Percentiles rank a stretch among this genome's conserved stretches.
phyloP scores from a whole-genome alignment of 768 basidiomycete genomes.

The Podaxis mareebaensis region DNA sequence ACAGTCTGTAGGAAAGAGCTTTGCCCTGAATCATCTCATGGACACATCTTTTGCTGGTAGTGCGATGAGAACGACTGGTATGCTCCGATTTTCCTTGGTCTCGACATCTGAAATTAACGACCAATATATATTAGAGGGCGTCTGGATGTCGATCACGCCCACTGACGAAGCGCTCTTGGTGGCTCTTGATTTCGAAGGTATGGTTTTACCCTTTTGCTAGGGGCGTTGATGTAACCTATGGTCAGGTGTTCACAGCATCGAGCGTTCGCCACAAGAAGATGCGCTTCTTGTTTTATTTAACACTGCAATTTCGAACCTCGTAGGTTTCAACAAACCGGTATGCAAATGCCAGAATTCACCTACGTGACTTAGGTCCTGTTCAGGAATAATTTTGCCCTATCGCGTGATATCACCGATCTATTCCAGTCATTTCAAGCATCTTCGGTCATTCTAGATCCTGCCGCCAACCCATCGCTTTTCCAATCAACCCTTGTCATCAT shows the following conservation, averaged over 20 bases:
- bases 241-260: conserved; percentile 63
- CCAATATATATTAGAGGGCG: conserved; percentile 41
- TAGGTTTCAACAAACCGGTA: conserved; percentile 19
- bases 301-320: conserved; percentile 64
- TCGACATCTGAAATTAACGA: background rate
- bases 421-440: conserved; percentile 65
- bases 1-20: conserved; percentile 66
- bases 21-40: conserved; percentile 56
- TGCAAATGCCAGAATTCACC: background rate
- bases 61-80: conserved; percentile 61
- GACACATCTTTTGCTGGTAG: conserved; percentile 69
- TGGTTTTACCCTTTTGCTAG: background rate
- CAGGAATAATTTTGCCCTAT: conserved; percentile 65
- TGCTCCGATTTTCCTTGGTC: background rate
- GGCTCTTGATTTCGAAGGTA: conserved; percentile 66
- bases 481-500: conserved; percentile 61
- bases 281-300: conserved; percentile 65
- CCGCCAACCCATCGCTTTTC: conserved; percentile 57
- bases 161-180: conserved; percentile 55
- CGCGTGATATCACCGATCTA: conserved; percentile 58
- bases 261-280: conserved; percentile 64
- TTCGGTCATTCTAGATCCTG: conserved; percentile 58
- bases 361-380: conserved; percentile 50
- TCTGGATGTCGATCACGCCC: conserved; percentile 69
- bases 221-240: background rate